A percentile compares a stretch with the other conserved stretches of the same genome.
These are phyloP conservation scores for Lachancea dasiensis DNA, from an alignment of 805 yeast genomes.

Conservation along the genomic window DNA sequence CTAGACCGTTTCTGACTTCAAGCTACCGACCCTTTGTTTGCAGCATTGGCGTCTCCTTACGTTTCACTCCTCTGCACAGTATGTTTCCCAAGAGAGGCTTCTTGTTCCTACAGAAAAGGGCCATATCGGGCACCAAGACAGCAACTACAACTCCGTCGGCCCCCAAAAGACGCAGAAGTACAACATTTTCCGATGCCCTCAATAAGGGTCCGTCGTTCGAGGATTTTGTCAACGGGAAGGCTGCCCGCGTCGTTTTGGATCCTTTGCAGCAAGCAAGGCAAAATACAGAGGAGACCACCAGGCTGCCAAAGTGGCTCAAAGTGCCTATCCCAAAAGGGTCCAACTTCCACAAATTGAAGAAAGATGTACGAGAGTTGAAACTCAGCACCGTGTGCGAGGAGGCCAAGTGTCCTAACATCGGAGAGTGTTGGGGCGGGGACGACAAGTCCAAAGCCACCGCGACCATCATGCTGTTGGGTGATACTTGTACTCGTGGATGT, in stretches of 20 bases:
- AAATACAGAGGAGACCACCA: conserved; percentile 51
- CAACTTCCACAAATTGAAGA: conserved; percentile 70
- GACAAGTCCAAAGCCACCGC: conserved; percentile 74
- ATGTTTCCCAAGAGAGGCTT: conserved; percentile 3
- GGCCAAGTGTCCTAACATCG: conserved; percentile 98
- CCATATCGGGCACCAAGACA: conserved; percentile 16
- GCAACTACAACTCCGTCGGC: conserved; percentile 15
- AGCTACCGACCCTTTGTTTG: too few species aligned
- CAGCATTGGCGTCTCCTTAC: not conserved
- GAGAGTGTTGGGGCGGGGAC: conserved; percentile 99
- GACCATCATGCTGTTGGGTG: conserved; percentile 97
- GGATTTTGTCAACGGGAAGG: conserved; percentile 81
- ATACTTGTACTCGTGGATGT: conserved; percentile 99
- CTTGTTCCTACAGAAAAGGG: conserved; percentile 8
- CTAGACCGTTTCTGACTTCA: too few species aligned
- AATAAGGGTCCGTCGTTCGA: conserved; percentile 89
- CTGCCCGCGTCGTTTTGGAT: conserved; percentile 57
- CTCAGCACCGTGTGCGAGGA: conserved; percentile 97
- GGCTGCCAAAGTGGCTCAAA: conserved; percentile 90
- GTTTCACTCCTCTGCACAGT: not conserved
- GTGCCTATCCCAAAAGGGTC: conserved; percentile 96
- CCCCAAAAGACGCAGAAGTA: conserved; percentile 43
- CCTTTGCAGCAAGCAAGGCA: conserved; percentile 70
- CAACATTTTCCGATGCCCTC: conserved; percentile 61
- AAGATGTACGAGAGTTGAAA: conserved; percentile 81